Base-by-base conservation (phyloP, 805 yeast genomes). In the Candida nonsorbophila region DNA sequence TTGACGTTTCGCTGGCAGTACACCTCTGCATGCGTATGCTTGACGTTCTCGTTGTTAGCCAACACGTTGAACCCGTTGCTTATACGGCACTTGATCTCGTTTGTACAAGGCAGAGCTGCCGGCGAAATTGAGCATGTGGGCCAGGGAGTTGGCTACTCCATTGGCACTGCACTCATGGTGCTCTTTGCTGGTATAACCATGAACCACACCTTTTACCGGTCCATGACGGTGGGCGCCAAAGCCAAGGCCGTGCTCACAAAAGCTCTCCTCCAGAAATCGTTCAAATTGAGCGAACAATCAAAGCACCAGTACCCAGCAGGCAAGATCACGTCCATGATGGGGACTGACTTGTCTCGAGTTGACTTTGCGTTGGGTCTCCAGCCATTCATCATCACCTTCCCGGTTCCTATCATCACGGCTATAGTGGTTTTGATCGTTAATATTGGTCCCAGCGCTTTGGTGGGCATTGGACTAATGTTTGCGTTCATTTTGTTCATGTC, bases 301-400 rank as follows among this genome's bases (percentile, higher is more conserved):
- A 69, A 69, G 29, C 69, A 70, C 37, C 60, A 69, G 37, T 83
- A 59, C 45, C 77, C 94, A 1, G 68, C 74, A 13, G 81, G 90
- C 27, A 74, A 71, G 36, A 69, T 86, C 35, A 84, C 94, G 16
- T 76, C 86, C 6, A 55, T 84, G 45, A 71, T 85, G 49, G 84
- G 92, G 36, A 77, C 94, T 2, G 96, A 86, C 49, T 61, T 86
- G 20, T 71, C 87, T 10, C 73, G 94, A 45, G 68, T 86, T 20
- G 94, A 84, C 51, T 67, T 82, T 39, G 85, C 87, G 5, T 52
- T 77, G 10, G 74, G 74, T 3, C 79, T 77, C 38, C 75, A 77
- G 44, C 82, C 81, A 5, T 74, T 78, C 45, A 45, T 79, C 11
- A 51, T 79, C 43, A 63, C 76, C n/a, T 72, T 83, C 47, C 87